phyloP scores from a whole-genome alignment of 2,329 filamentous ascomycete genomes.

The Apiospora koreana region DNA sequence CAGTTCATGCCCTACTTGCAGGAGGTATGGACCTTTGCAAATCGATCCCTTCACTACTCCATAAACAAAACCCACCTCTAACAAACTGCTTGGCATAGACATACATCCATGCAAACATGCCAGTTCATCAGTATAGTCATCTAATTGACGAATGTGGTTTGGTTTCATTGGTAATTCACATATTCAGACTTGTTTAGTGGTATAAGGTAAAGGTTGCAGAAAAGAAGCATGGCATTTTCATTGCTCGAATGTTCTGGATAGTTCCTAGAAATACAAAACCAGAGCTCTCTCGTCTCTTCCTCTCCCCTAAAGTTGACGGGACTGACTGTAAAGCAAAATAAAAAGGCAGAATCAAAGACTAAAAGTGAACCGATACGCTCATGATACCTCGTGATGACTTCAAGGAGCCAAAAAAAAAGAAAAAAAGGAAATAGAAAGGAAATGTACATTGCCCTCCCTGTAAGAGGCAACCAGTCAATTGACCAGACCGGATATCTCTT shows the following conservation, averaged over 20 bases:
- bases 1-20: neutral
- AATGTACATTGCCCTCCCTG: neutral
- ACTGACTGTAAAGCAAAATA: neutral
- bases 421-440: neutral
- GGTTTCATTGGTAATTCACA: neutral
- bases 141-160: too few species aligned
- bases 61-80: neutral
- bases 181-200: neutral
- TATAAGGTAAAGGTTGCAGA: too few species aligned
- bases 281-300: neutral
- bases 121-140: neutral
- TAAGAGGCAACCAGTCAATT: neutral
- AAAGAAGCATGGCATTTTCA: neutral
- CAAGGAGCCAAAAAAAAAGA: neutral
- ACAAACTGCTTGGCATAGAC: neutral
- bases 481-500: neutral
- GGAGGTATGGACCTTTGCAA: neutral
- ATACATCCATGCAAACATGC: neutral
- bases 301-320: neutral
- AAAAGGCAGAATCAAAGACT: neutral
- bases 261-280: neutral
- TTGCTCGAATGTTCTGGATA: neutral
- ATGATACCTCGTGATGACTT: conserved; percentile 1
- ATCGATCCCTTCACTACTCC: neutral
- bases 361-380: neutral